phyloP scores from a whole-genome alignment of 2,329 filamentous ascomycete species.

The Penicillium psychrosexuale region DNA sequence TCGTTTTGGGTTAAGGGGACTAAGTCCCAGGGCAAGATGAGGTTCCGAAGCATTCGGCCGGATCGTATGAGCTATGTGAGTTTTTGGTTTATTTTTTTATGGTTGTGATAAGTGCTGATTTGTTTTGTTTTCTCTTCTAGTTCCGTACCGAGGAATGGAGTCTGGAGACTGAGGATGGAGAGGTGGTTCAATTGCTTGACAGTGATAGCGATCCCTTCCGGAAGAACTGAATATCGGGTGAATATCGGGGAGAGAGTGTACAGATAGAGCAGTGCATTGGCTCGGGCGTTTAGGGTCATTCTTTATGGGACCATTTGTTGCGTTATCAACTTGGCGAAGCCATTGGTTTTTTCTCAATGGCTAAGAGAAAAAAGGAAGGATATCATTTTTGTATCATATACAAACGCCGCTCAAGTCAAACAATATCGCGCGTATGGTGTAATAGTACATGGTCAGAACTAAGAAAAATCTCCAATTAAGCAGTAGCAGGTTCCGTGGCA shows the following conservation, averaged over 20 bases:
- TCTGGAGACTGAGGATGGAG: constrained; percentile 64
- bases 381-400: constrained; percentile 43
- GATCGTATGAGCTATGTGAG: constrained; percentile 59
- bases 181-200: constrained; percentile 71
- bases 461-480: constrained; percentile 12
- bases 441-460: constrained; percentile 37
- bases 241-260: constrained; percentile 41
- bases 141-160: constrained; percentile 94
- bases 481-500: constrained; percentile 36
- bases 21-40: constrained; percentile 67
- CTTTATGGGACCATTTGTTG: constrained; percentile 11
- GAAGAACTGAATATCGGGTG: constrained; percentile 40
- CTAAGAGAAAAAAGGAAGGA: constrained; percentile 25
- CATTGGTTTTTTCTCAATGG: background rate
- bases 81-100: constrained; percentile 16
- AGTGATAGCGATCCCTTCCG: constrained; percentile 67
- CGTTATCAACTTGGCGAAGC: constrained; percentile 3
- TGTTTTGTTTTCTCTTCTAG: constrained; percentile 33
- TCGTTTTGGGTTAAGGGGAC: constrained; percentile 82
- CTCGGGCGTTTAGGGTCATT: constrained; percentile 21
- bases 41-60: constrained; percentile 72
- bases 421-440: constrained; percentile 31
- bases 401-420: constrained; percentile 38
- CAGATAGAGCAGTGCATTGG: constrained; percentile 24
- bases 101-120: background rate